phyloP scores from a whole-genome alignment of 1,139 yeast genomes.

The Pichia sp. region DNA sequence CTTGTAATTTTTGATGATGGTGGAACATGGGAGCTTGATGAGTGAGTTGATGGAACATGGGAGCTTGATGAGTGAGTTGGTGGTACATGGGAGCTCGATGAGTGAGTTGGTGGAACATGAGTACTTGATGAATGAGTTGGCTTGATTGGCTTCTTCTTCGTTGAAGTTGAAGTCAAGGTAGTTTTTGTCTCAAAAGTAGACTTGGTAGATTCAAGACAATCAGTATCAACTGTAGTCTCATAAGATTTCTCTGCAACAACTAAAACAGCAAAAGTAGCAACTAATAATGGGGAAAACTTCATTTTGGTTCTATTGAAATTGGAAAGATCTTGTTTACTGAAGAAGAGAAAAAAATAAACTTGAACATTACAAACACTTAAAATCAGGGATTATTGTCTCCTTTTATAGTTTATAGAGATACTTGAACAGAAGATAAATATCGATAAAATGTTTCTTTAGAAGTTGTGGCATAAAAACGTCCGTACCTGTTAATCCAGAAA shows the following conservation, averaged over 20 bases:
- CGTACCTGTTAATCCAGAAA: too few species aligned
- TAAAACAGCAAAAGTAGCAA: background rate
- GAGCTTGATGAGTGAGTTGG: too few species aligned
- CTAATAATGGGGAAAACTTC: background rate
- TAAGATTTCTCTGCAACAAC: background rate
- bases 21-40: background rate
- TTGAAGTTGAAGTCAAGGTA: background rate
- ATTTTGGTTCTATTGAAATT: too few species aligned
- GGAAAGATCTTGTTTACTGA: too few species aligned
- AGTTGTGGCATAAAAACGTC: too few species aligned
- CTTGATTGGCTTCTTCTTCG: background rate
- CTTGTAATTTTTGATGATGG: background rate
- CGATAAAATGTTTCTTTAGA: too few species aligned
- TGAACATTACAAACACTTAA: too few species aligned
- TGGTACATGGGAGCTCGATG: background rate
- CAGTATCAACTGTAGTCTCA: background rate
- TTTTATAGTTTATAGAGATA: too few species aligned
- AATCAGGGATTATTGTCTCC: too few species aligned
- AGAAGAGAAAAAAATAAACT: too few species aligned
- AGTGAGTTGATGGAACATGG: background rate
- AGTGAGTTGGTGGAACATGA: background rate
- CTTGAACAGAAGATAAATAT: too few species aligned
- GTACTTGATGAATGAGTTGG: background rate
- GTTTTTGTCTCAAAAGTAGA: background rate
- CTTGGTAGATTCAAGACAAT: slow-evolving; percentile 1